These are phyloP conservation scores for Linaria vulgaris DNA, from an alignment of 257 asterid genomes.

Conservation along the genomic window DNA sequence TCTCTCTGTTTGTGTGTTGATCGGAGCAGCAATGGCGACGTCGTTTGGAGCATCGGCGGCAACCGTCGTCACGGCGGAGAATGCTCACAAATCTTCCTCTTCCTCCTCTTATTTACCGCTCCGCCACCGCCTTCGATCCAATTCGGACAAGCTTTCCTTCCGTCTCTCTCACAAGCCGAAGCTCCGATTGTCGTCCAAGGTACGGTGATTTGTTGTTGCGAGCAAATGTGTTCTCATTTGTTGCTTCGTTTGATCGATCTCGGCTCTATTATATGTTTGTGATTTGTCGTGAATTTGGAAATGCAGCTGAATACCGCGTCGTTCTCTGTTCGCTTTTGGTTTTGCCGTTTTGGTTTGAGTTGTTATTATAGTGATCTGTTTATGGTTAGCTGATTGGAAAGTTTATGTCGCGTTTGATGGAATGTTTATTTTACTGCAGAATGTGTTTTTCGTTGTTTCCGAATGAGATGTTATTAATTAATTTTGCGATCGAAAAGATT, in stretches of 20 bases:
- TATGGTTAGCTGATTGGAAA: background rate
- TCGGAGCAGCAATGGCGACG: slow-evolving; percentile 50
- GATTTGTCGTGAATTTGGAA: background rate
- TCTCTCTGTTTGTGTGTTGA: background rate
- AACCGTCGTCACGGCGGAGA: slow-evolving; percentile 40
- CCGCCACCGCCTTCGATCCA: slow-evolving; percentile 36
- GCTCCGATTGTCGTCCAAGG: slow-evolving; percentile 65
- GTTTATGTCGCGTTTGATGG: too few relatives aligned
- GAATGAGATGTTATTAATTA: too few relatives aligned
- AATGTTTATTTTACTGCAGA: too few relatives aligned
- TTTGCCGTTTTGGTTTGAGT: background rate
- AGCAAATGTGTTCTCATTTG: background rate
- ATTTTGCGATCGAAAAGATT: too few relatives aligned
- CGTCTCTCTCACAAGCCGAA: slow-evolving; percentile 57
- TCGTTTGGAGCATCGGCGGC: slow-evolving; percentile 60
- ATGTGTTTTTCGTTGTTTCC: too few relatives aligned
- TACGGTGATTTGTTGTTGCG: too few relatives aligned
- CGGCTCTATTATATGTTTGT: background rate
- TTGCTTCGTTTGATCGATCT: slow-evolving; percentile 1
- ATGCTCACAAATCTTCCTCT: slow-evolving; percentile 41
- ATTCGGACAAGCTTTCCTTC: slow-evolving; percentile 46
- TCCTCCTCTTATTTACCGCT: slow-evolving; percentile 28
- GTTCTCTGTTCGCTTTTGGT: background rate
- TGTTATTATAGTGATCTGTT: background rate
- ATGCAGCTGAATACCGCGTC: too few relatives aligned